These are phyloP conservation scores for Verticillium zaregamsianum DNA, from an alignment of 2,329 filamentous ascomycete genomes.

Conservation along the genomic window DNA sequence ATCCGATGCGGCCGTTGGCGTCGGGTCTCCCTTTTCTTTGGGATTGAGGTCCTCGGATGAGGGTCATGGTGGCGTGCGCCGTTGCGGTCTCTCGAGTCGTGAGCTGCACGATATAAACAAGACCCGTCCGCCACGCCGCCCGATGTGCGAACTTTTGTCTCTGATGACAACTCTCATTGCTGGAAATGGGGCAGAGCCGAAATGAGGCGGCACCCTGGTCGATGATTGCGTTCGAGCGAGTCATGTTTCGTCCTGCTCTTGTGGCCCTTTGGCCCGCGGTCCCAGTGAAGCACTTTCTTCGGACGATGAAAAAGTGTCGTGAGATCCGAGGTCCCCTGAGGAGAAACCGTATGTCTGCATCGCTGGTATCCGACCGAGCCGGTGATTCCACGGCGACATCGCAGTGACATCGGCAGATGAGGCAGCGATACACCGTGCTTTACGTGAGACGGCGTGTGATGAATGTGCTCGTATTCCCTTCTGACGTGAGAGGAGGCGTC, in stretches of 20 bases:
- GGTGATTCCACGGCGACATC: background rate
- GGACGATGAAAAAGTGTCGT: background rate
- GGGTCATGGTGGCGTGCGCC: background rate
- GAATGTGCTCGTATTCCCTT: background rate
- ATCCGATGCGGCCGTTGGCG: background rate
- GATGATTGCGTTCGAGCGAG: background rate
- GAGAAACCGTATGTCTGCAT: background rate
- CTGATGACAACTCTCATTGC: background rate
- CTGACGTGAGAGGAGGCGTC: background rate
- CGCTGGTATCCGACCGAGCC: background rate
- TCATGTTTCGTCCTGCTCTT: background rate
- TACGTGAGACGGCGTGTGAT: background rate
- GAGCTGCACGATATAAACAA: background rate
- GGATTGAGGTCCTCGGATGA: background rate
- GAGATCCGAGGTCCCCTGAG: background rate
- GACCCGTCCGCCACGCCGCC: background rate
- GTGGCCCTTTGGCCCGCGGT: background rate
- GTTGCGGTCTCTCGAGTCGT: background rate
- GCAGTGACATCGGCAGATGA: background rate
- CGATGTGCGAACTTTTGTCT: background rate
- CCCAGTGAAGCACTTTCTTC: background rate
- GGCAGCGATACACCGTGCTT: background rate
- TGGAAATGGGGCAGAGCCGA: background rate
- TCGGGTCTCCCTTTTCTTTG: background rate
- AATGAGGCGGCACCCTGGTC: background rate